Evolutionary conservation across 805 yeast genomes (phyloP).

Genomic region (Candida quercuum): DNA sequence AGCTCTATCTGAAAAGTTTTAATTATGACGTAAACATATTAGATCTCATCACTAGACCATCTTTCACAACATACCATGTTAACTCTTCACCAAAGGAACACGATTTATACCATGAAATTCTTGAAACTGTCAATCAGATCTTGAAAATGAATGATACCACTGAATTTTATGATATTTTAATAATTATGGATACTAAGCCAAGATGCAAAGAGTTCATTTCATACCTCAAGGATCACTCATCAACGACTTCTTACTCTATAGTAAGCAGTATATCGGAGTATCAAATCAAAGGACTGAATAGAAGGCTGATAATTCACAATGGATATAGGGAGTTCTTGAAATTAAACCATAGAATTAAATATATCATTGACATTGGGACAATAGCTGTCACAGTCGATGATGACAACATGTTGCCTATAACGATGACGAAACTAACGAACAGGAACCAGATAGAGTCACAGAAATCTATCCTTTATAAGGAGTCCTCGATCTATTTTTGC

Average conservation of each 20-base stretch:
- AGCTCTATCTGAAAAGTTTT: neutral
- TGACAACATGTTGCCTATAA: neutral
- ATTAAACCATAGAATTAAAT: neutral
- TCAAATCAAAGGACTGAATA: neutral
- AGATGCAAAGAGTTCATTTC: neutral
- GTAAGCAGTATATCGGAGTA: neutral
- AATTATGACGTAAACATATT: neutral
- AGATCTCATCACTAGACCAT: neutral
- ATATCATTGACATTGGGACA: neutral
- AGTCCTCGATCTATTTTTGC: neutral
- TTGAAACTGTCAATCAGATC: neutral
- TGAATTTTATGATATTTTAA: neutral
- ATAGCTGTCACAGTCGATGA: neutral
- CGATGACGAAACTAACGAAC: neutral
- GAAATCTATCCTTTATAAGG: neutral
- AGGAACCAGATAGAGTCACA: neutral
- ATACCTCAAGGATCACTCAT: neutral
- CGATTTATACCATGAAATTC: neutral
- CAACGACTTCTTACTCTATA: neutral
- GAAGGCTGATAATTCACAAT: neutral
- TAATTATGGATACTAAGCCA: neutral
- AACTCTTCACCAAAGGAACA: neutral
- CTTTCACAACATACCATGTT: neutral
- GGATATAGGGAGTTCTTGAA: neutral
- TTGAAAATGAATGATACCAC: neutral